Conservation (phyloP, 2,329 filamentous ascomycete species). For the Fusarium praegraminearum region DNA sequence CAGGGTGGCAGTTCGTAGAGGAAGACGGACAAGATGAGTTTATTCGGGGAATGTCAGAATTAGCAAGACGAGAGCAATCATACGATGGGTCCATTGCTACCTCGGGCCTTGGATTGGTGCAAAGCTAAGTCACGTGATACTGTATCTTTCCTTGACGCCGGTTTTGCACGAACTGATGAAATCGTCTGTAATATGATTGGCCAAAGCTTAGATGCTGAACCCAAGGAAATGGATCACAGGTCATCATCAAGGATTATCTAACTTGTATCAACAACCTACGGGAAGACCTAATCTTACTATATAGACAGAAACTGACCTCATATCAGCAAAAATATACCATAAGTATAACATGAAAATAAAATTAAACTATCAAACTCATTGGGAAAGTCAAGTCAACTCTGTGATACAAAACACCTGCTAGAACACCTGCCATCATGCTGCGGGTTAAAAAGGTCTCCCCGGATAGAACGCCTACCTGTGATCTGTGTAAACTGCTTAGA, state of each 20-base stretch:
- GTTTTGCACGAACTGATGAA: slow-evolving; percentile 36
- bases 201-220: slow-evolving; percentile 7
- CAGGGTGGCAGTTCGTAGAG: slow-evolving; percentile 38
- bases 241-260: neutral
- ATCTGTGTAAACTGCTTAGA: slow-evolving; percentile 22
- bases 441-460: too few species aligned
- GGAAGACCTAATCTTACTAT: neutral
- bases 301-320: neutral
- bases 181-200: slow-evolving; percentile 29
- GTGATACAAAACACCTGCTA: too few species aligned
- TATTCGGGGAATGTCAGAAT: slow-evolving; percentile 44
- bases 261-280: neutral
- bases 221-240: slow-evolving; percentile 5
- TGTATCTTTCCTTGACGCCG: slow-evolving; percentile 29
- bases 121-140: neutral
- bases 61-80: slow-evolving; percentile 45
- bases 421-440: too few species aligned
- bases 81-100: slow-evolving; percentile 45
- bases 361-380: too few species aligned
- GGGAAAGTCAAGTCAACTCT: too few species aligned
- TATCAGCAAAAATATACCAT: neutral
- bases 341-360: too few species aligned
- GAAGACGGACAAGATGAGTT: slow-evolving; percentile 41
- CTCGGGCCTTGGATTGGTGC: slow-evolving; percentile 33
- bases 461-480: neutral